phyloP scores from a whole-genome alignment of 352 stramenopile genomes.

The Elongisporangium undulatum region DNA sequence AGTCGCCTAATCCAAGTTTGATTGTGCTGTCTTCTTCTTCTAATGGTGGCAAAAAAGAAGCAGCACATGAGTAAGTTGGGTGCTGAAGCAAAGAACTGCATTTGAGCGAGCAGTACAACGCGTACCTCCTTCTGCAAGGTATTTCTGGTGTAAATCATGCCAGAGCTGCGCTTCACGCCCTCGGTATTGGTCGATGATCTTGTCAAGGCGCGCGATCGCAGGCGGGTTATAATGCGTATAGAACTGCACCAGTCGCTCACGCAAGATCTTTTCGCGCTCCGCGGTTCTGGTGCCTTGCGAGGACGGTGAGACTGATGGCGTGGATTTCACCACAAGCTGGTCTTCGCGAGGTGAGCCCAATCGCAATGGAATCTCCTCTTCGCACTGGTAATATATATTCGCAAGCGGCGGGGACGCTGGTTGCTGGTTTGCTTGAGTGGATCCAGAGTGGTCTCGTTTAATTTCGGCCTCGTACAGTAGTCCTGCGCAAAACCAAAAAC shows the following conservation, averaged over 20 bases:
- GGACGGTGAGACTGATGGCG: slow-evolving; percentile 20
- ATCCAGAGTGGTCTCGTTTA: slow-evolving; percentile 22
- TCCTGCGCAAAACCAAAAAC: slow-evolving; percentile 18
- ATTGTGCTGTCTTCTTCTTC: slow-evolving; percentile 81
- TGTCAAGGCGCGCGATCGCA: slow-evolving; percentile 58
- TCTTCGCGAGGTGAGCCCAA: slow-evolving; percentile 13
- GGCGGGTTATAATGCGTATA: slow-evolving; percentile 67
- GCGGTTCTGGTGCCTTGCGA: slow-evolving; percentile 77
- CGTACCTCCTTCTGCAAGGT: slow-evolving; percentile 47
- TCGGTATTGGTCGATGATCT: slow-evolving; percentile 70
- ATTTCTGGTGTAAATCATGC: slow-evolving; percentile 75
- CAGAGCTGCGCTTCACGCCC: slow-evolving; percentile 72
- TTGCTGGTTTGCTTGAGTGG: not conserved
- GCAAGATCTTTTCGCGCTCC: slow-evolving; percentile 21
- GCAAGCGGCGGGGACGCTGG: slow-evolving; percentile 14
- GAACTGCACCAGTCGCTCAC: slow-evolving; percentile 50
- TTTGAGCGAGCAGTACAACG: not conserved
- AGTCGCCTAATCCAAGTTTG: slow-evolving; percentile 96
- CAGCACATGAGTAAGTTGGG: not conserved
- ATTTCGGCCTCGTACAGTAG: slow-evolving; percentile 76
- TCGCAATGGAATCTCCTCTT: slow-evolving; percentile 34
- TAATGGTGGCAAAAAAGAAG: slow-evolving; percentile 6
- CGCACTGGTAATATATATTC: slow-evolving; percentile 73
- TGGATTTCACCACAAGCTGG: not conserved
- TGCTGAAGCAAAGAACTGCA: no score